Base-by-base conservation (phyloP, 371 early-diverging fungal species). In the Rhizopus arrhizus region DNA sequence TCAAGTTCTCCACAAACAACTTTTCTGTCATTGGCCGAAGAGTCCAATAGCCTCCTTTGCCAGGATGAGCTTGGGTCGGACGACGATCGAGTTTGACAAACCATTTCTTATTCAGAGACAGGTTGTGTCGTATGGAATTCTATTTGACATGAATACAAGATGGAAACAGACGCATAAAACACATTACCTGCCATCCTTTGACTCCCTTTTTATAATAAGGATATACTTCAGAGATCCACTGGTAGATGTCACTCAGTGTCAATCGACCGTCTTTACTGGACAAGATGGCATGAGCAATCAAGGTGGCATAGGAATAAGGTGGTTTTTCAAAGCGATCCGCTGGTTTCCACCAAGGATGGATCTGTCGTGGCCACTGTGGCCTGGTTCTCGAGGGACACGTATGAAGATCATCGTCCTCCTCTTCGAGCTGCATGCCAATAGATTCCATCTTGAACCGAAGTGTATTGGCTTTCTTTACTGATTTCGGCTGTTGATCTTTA, bases 61-160 rank as follows among this genome's bases (percentile, higher is more conserved):
- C 99, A 6, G 93, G 93, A 59, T 75, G 78, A 61, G 95, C 94
- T 61, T 92, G 88, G 51, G 87, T 82, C 5, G 94, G 91, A 15
- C 78, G 72, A 48, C 98, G 85, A 11, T 97, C 96, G 3, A 95
- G 85, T 48, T 94, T 90, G 61, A 92, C 83, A 71, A 99, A 99
- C 62, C 90, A 84, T 68, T 92, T 93, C 48, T 78, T 81, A 76
- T 98, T 99, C 33, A 99, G 80, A 10, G 97, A 95, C 48, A 99
- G 83, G 67, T 99, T 99, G 76, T 99, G 99, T 33, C 99, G 90
- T 52, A 99, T 95, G 3, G 97, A 97, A 74, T 99, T 99, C 88
- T 96, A 72, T 38, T 38, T 2, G 16, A 31, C 40, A 38, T 2
- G 40, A 38, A 11, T 38, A 38, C 8, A 38, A 12, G 40, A 11